These are phyloP conservation scores for Bifiguratus adelaidae DNA, from an alignment of 192 early-diverging fungal genomes.

Conservation along the genomic window DNA sequence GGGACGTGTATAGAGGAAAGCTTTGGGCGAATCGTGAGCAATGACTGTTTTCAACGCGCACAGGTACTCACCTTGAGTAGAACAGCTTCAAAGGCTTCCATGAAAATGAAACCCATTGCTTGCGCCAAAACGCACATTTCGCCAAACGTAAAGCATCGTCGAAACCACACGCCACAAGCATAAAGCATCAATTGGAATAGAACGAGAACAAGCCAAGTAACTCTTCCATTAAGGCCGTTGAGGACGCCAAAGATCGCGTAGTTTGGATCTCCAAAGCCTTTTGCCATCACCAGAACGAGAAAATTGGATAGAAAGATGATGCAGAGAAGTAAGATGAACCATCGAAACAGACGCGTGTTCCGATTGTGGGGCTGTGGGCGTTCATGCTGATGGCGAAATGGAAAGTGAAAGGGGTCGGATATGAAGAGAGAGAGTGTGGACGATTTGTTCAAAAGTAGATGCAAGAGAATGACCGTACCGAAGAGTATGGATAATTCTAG, in stretches of 20 bases:
- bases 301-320: constrained; percentile 3
- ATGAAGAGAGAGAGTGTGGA: neutral
- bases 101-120: constrained; percentile 34
- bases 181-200: constrained; percentile 22
- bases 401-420: too few species aligned
- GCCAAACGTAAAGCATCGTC: constrained; percentile 53
- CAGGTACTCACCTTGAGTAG: constrained; percentile 23
- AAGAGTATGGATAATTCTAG: neutral
- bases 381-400: too few species aligned
- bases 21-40: too few species aligned
- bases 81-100: constrained; percentile 29
- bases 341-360: too few species aligned
- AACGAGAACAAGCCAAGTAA: constrained; percentile 5
- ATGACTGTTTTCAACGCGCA: too few species aligned
- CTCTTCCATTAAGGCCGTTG: neutral
- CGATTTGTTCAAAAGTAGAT: constrained; percentile 11
- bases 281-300: neutral
- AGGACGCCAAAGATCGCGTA: neutral
- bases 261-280: neutral
- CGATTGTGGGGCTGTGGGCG: too few species aligned
- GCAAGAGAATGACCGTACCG: constrained; percentile 10
- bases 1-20: too few species aligned
- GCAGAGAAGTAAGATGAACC: too few species aligned
- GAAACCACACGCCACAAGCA: constrained; percentile 19
- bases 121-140: constrained; percentile 54